Evolutionary conservation across 2,329 filamentous ascomycete genomes (phyloP), one percentile per base, ranked within the genome.

Genomic region (Pseudofabraea citricarpa): DNA sequence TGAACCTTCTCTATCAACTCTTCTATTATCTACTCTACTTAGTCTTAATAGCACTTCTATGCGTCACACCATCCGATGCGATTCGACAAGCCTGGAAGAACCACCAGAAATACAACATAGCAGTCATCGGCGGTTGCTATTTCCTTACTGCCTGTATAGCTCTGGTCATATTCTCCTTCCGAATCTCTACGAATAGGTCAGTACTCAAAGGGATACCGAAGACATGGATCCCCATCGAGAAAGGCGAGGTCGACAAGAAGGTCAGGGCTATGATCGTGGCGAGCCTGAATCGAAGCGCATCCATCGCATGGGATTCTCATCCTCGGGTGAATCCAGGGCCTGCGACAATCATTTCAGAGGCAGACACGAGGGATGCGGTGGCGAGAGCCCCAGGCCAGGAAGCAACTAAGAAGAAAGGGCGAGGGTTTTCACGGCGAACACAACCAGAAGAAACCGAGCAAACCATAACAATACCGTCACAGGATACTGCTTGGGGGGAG

Each of bases 131-230:
- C 42, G 81, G 86, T 46, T 77, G 78, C 56, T 94, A 94, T 61
- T 66, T 90, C 44, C 69, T 89, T 37, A 89, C 88, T 12, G 71
- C 85, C 36, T 49, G 87, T 36, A 67, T 90, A 41, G 77, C 88
- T 33, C 65, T 79, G 35, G 80, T 95, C 56, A 79, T 96, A 56
- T 96, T 95, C 63, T 77, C 83, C 43, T 79, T 82, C 41, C 77
- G 93, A n/a, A 77, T 96, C 16, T 96, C 91, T 66, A 87, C 91
- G 41, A 94, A 88, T 58, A 81, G 87, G 49, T 85, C 77, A 36
- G 81, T 87, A 7, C 74, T 97, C 7, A 79, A 83, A 15, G 83
- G 80, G 4, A 95, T 98, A 46, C 93, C 93, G 1, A 93, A 91
- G 63, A 71, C 79, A 42, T 94, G 87, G 77, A 78, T 95, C 13